These are phyloP conservation scores for Lipomyces oligophaga DNA, from an alignment of 805 yeast species.

Conservation along the genomic window DNA sequence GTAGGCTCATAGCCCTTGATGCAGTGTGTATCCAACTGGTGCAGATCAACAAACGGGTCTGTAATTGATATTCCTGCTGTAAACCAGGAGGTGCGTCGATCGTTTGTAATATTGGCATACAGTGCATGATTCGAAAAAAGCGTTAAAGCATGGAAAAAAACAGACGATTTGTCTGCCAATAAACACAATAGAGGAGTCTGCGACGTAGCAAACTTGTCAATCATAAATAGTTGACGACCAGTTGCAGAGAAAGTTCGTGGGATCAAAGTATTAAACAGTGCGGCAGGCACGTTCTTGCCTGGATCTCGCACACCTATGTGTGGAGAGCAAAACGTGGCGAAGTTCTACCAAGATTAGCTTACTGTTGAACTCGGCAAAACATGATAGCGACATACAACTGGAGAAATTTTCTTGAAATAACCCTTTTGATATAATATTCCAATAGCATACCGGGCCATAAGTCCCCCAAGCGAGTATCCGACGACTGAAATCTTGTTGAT, in stretches of 20 bases:
- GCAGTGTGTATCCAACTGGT: conserved; percentile 33
- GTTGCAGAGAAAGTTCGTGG: conserved; percentile 66
- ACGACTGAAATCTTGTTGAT: conserved; percentile 70
- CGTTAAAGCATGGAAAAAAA: conserved; percentile 55
- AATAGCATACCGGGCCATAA: conserved; percentile 73
- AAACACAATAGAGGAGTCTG: conserved; percentile 53
- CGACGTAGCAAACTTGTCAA: conserved; percentile 40
- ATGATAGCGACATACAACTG: conserved; percentile 38
- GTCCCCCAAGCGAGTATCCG: conserved; percentile 84
- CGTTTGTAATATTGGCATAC: conserved; percentile 76
- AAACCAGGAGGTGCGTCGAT: conserved; percentile 78
- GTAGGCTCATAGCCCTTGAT: conserved; percentile 52
- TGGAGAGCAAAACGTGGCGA: conserved; percentile 64
- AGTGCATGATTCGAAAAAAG: conserved; percentile 52
- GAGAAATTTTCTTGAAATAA: conserved; percentile 51
- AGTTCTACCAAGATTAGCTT: conserved; percentile 34
- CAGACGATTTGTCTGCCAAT: conserved; percentile 62
- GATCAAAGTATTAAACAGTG: conserved; percentile 57
- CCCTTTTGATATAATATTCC: conserved; percentile 60
- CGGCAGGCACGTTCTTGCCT: conserved; percentile 40
- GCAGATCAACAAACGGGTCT: conserved; percentile 53
- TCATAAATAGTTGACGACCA: conserved; percentile 69
- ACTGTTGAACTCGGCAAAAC: neutral
- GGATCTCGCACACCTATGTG: conserved; percentile 57
- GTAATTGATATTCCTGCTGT: conserved; percentile 64